Conservation (phyloP, 768 basidiomycete genomes). For the Jaapia argillacea region DNA sequence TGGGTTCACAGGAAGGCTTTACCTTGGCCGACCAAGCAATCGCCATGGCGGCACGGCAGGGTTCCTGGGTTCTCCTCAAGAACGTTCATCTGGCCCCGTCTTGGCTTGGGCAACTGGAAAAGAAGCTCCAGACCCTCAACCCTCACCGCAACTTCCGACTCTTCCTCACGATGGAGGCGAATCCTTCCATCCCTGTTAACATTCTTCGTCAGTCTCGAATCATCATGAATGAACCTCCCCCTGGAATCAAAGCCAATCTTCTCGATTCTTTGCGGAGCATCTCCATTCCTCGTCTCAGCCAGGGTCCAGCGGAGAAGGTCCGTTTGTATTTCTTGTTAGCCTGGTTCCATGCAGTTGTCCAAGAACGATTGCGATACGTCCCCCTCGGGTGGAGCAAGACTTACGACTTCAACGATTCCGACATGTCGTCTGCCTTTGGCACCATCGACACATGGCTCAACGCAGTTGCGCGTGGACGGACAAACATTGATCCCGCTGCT, state of each 20-base stretch:
- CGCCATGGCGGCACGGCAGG: conserved; percentile 82
- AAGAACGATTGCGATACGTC: conserved; percentile 92
- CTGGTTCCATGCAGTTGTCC: conserved; percentile 98
- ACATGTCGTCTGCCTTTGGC: conserved; percentile 84
- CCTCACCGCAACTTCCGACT: conserved; percentile 89
- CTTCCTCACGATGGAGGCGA: conserved; percentile 98
- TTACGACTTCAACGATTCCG: conserved; percentile 99
- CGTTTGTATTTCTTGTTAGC: conserved; percentile 93
- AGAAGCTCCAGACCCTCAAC: conserved; percentile 87
- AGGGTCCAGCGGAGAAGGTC: conserved; percentile 89
- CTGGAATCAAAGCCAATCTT: conserved; percentile 93
- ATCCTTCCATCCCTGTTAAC: conserved; percentile 90
- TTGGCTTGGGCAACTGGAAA: conserved; percentile 95
- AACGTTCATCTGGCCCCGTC: conserved; percentile 94
- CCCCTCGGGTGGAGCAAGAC: conserved; percentile 95
- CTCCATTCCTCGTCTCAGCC: conserved; percentile 54
- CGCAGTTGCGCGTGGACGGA: conserved; percentile 70
- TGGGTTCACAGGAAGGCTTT: conserved; percentile 99
- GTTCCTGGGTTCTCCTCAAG: conserved; percentile 94
- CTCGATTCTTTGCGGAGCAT: conserved; percentile 81
- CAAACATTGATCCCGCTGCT: conserved; percentile 84
- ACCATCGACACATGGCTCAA: conserved; percentile 91
- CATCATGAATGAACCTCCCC: conserved; percentile 98
- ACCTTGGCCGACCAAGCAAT: conserved; percentile 94
- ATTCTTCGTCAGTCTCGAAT: conserved; percentile 93